Conservation (phyloP, 805 yeast species). For the Lachancea meyersii region DNA sequence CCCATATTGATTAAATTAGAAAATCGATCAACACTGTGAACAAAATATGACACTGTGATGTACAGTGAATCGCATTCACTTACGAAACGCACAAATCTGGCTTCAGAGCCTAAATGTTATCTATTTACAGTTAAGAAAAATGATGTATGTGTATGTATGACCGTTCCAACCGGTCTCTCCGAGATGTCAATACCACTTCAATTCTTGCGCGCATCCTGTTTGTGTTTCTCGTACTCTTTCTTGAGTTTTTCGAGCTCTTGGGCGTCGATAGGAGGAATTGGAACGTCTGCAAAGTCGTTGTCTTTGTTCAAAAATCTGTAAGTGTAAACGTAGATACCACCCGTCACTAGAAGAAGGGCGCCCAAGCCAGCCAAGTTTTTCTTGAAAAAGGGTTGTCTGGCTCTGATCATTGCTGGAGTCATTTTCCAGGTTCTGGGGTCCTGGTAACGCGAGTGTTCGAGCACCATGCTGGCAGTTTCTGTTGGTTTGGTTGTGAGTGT, state of each 20-base stretch:
- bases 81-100: no score
- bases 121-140: conserved; percentile 5
- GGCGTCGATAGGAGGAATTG: conserved; percentile 86
- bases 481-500: neutral
- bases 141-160: neutral
- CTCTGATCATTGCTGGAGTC: conserved; percentile 91
- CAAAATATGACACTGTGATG: neutral
- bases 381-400: conserved; percentile 80
- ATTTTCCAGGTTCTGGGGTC: conserved; percentile 72
- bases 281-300: conserved; percentile 78
- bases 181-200: neutral
- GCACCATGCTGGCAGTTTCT: conserved; percentile 17
- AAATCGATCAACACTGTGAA: neutral
- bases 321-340: conserved; percentile 60
- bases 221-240: conserved; percentile 56
- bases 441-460: conserved; percentile 42
- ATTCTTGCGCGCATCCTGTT: conserved; percentile 10
- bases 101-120: neutral
- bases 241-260: conserved; percentile 66
- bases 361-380: conserved; percentile 61
- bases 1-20: no score
- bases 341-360: conserved; percentile 55
- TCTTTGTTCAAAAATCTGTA: conserved; percentile 63
- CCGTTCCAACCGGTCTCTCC: neutral
- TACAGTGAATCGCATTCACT: neutral